Evolutionary conservation across 192 early-diverging fungal species (phyloP).

Genomic region (Umbelopsis isabellina): DNA sequence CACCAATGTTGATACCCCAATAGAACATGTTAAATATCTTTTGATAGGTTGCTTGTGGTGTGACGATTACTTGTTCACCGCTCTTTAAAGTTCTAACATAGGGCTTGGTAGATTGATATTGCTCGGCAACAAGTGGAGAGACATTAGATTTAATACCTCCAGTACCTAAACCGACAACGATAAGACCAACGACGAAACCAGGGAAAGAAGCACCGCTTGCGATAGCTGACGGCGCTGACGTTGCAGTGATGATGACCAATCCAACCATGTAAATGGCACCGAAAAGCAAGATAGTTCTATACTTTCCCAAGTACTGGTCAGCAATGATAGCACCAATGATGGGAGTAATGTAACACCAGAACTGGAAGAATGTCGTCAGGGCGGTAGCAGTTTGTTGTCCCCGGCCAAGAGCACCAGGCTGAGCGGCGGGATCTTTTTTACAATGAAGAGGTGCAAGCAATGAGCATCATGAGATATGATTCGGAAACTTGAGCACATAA

Average conservation of each 20-base stretch:
- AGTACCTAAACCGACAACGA: constrained; percentile 74
- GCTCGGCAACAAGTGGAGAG: constrained; percentile 57
- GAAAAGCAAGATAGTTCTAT: constrained; percentile 74
- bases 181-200: constrained; percentile 67
- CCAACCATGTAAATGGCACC: constrained; percentile 67
- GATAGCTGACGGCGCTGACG: constrained; percentile 62
- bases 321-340: constrained; percentile 69
- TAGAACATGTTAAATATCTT: constrained; percentile 86
- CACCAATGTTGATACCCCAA: constrained; percentile 72
- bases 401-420: constrained; percentile 55
- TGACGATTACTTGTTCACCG: constrained; percentile 65
- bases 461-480: background rate
- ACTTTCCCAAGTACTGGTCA: constrained; percentile 77
- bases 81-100: constrained; percentile 59
- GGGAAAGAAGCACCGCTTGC: constrained; percentile 58
- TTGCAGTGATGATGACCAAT: constrained; percentile 61
- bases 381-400: constrained; percentile 58
- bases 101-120: constrained; percentile 56
- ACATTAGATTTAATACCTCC: constrained; percentile 73
- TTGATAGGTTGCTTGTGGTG: constrained; percentile 61
- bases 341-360: constrained; percentile 53
- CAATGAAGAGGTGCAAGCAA: background rate
- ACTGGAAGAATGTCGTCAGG: constrained; percentile 54
- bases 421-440: constrained; percentile 36
- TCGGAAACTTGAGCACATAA: background rate